Base-by-base conservation (phyloP, 75 land plant genomes). In the Pinus tabuliformis region DNA sequence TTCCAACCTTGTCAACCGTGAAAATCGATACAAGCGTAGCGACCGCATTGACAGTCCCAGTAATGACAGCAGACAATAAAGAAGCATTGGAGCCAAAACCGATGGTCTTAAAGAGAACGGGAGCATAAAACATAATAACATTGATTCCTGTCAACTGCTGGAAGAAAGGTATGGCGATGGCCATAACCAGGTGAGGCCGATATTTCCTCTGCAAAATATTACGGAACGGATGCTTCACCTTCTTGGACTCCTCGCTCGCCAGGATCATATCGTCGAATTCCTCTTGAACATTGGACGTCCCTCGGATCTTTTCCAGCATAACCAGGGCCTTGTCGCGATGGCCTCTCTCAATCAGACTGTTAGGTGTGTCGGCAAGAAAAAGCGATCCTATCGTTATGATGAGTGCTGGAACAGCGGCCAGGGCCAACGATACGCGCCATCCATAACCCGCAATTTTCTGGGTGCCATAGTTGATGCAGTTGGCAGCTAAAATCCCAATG, bases 281-380 rank as follows among this genome's bases (percentile, higher is more conserved):
- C 21, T 73, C 88, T 2, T 87, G 83, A 36, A 93, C 80, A 52
- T 91, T 80, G 8, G 77, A 63, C 17, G 87, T 84, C 1, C 96
- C 96, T 1, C 96, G 72, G 49, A 93, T 84, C 63, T 63, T 80
- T 36, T 39, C 24, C 13, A 93, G 86, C 73, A 84, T 78, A n/a
- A 1, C 11, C 22, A 18, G 62, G 59, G 90, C 94, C 61, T 80
- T 66, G 0, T 83, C 86, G 0, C 33, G 59, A 3, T 86, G n/a
- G 17, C 92, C 92, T 16, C 92, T 76, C 57, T 91, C 95, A 64
- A 93, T 84, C 80, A 93, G 65, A 39, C 95, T 92, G 83, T 91
- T 93, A 22, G 96, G 96, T 0, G 96, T 89, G 58, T 93, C 94
- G 0, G 94, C 89, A 4, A 91, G 80, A 76, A 83, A 76, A 15